Evolutionary conservation across 163 green algal genomes (phyloP).

Genomic region (Scenedesmus sp.): DNA sequence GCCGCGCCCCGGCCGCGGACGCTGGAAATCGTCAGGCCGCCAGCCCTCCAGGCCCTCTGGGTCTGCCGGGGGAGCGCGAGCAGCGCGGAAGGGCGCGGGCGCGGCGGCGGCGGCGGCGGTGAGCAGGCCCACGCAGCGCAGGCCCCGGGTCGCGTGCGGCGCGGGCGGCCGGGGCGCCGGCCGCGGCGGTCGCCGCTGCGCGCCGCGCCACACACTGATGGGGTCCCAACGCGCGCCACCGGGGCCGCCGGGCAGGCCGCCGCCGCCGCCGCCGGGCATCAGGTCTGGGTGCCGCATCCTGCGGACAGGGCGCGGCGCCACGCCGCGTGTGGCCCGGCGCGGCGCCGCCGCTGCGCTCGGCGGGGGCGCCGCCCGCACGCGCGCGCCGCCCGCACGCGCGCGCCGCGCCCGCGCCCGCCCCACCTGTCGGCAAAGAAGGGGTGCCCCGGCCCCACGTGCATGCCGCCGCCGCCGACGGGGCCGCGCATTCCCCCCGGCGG

Average conservation of each 20-base stretch:
- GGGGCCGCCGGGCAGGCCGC: constrained; percentile 8
- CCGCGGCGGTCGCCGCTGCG: no score
- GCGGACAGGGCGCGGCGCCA: no score
- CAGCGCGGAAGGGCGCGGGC: no score
- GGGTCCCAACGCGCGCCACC: constrained; percentile 56
- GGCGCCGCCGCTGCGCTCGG: no score
- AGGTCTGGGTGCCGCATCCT: constrained; percentile 53
- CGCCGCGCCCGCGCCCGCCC: no score
- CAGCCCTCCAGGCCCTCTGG: constrained; percentile 62
- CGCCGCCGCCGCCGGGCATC: background rate
- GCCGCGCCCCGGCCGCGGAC: background rate
- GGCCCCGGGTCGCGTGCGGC: no score
- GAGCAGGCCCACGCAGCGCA: no score
- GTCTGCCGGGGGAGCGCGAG: background rate
- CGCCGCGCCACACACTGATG: constrained; percentile 52
- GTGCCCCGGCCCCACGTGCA: constrained; percentile 57
- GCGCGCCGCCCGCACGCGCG: no score
- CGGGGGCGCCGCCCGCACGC: no score
- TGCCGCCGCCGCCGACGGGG: constrained; percentile 40
- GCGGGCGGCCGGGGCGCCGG: no score
- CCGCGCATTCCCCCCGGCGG: background rate
- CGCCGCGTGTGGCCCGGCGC: no score
- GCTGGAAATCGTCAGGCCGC: constrained; percentile 58
- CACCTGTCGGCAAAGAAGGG: constrained; percentile 55
- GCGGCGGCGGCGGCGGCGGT: no score